Base-by-base conservation (phyloP, 208 protist species). In the Herpetomonas muscarum region DNA sequence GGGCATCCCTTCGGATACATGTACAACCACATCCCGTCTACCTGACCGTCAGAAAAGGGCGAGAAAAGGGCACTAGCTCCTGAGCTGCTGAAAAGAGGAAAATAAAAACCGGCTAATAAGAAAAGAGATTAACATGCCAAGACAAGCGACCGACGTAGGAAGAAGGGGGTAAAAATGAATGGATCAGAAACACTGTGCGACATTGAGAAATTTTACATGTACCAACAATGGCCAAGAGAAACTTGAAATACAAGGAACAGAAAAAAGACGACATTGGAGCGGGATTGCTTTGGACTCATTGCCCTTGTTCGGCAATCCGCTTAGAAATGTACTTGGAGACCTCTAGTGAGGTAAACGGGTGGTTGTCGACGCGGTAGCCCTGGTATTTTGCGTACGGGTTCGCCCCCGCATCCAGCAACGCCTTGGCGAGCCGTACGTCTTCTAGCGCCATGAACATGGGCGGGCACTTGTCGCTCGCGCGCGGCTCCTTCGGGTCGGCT, bases 401-500 rank as follows among this genome's bases (percentile, higher is more conserved):
- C 0, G 81, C 85, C 0, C 89, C 89, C 28, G 70, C 68, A 30
- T 88, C 76, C 6, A 93, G 63, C 10, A 96, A 69, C 7, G 70
- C 69, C 41, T 83, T 65, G 1, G 85, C 80, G 19, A 96, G 64
- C 3, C 81, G 64, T 9, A 74, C 42, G 55, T 90, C 75, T 36
- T 90, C 84, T 47, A 96, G 76, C 2, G 75, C 64, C 89, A 96
- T 96, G 53, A 96, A 96, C 1, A 96, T 69, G 2, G 76, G 81
- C 29, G 89, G 89, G 10, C 83, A 70, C 4, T 77, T 82, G 45
- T 96, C 85, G 19, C 61, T 78, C 56, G 70, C 52, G 6, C 89
- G 76, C 15, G 78, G 64, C 28, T 48, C 55, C 49, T 90, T 82
- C 0, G 84, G 81, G 65, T 96, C 79, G 0, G 89, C 89, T 24